These are phyloP conservation scores for Choanephora cucurbitarum DNA, from an alignment of 371 early-diverging fungal species.

Conservation along the genomic window DNA sequence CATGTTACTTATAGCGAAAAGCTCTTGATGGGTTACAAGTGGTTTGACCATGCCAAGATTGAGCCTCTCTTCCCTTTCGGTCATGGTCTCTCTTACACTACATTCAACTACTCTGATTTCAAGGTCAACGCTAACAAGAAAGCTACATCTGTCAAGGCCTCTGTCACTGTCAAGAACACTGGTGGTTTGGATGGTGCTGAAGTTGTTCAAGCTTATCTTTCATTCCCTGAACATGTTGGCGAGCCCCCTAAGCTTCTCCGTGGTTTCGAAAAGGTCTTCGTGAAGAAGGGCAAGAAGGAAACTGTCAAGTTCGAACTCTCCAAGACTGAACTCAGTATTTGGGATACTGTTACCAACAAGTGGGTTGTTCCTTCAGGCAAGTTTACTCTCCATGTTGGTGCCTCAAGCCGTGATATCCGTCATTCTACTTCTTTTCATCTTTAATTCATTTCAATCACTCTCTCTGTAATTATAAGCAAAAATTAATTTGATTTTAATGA, in stretches of 20 bases:
- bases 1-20: constrained; percentile 52
- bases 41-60: constrained; percentile 46
- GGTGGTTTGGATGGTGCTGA: constrained; percentile 55
- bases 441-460: neutral
- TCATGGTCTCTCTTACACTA: constrained; percentile 62
- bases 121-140: neutral
- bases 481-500: no score
- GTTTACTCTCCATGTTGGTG: constrained; percentile 48
- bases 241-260: constrained; percentile 54
- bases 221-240: constrained; percentile 42
- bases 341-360: constrained; percentile 31
- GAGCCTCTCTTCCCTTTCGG: constrained; percentile 58
- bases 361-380: constrained; percentile 48
- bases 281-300: constrained; percentile 26
- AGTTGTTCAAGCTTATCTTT: constrained; percentile 56
- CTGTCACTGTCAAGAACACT: constrained; percentile 46
- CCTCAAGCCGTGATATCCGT: constrained; percentile 49
- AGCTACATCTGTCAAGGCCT: constrained; percentile 15
- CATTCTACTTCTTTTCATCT: constrained; percentile 15
- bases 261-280: constrained; percentile 51
- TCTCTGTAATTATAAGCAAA: no score
- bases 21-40: constrained; percentile 55
- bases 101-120: constrained; percentile 43
- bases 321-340: constrained; percentile 40
- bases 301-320: constrained; percentile 37